Evolutionary conservation across 73 alveolate species (phyloP).

Genomic region (Vitrella brassicaformis): DNA sequence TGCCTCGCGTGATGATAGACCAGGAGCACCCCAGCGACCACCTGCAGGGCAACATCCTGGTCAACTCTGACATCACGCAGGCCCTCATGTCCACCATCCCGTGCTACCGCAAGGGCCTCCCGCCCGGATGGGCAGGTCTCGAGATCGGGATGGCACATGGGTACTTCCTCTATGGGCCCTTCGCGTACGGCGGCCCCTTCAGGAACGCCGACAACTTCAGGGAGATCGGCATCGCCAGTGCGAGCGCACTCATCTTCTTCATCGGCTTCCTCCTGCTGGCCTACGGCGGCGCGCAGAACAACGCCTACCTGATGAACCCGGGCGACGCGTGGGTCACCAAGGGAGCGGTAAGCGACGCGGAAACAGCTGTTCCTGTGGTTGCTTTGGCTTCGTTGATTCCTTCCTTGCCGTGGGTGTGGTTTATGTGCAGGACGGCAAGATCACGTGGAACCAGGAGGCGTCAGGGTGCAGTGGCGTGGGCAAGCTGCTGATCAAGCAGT

Average conservation of each 20-base stretch:
- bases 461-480: not conserved
- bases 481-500: not conserved
- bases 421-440: too few relatives aligned
- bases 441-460: too few relatives aligned
- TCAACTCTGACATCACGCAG: not conserved
- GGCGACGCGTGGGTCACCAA: not conserved
- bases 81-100: conserved; percentile 6
- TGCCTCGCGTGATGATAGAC: too few relatives aligned
- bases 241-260: not conserved
- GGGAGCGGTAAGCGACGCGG: not conserved
- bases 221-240: not conserved
- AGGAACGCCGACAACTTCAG: not conserved
- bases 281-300: not conserved
- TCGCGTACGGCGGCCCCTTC: conserved; percentile 15
- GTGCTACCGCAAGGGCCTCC: conserved; percentile 20
- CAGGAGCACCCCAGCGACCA: too few relatives aligned
- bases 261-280: not conserved
- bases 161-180: conserved; percentile 19
- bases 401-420: too few relatives aligned
- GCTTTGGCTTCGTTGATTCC: too few relatives aligned
- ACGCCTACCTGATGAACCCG: not conserved
- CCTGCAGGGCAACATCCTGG: too few relatives aligned
- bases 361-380: not conserved
- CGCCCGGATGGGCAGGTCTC: conserved; percentile 12
- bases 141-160: conserved; percentile 32